Evolutionary conservation across 495 filamentous ascomycete species (phyloP), one percentile per base, ranked within the genome.

Genomic region (Pyrenula aspistea): DNA sequence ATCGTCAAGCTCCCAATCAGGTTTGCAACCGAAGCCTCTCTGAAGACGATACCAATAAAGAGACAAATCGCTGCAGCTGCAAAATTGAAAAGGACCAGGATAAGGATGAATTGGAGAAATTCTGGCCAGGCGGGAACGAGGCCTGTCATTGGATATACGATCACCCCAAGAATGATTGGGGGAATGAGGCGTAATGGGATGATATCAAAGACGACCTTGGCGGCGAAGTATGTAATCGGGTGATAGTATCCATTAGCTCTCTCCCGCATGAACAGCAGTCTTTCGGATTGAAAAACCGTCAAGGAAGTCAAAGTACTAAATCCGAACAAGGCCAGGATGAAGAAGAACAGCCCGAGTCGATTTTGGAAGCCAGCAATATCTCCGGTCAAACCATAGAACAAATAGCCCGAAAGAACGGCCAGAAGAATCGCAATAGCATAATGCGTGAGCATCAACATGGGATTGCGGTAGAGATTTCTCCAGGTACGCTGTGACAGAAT

Each of bases 361-460:
- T 99, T 97, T 68, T 99, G 93, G 79, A 99, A 99, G 51, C 93
- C 94, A 57, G 87, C 83, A 65, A 99, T 95, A 65, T 97, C 89
- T 66, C 94, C 88, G 21, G 88, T 95, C 59, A 99, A 72, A 8
- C 94, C 93, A 60, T 96, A 99, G 77, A 96, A 99, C 22, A 99
- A 82, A 67, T 84, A 96, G 19, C 93, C 93, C 25, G 90, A 91
- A 53, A 99, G 83, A 23, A 96, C 91, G 19, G 91, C 93, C 12
- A 99, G 80, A 1, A 97, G 72, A 59, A 99, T 96, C 21, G 93
- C 88, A 61, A 96, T 97, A n/a, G 91, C 92, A 67, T 99, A 99
- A 73, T 99, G 93, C 0, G 94, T 95, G 52, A 99, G 79, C 93
- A 99, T 99, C 51, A 99, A 73, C 83, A 96, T 91, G 19, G 93